Percentiles rank a stretch among this genome's conserved stretches.
Conservation (phyloP, 495 filamentous ascomycete genomes). For the Platismatia glauca region DNA sequence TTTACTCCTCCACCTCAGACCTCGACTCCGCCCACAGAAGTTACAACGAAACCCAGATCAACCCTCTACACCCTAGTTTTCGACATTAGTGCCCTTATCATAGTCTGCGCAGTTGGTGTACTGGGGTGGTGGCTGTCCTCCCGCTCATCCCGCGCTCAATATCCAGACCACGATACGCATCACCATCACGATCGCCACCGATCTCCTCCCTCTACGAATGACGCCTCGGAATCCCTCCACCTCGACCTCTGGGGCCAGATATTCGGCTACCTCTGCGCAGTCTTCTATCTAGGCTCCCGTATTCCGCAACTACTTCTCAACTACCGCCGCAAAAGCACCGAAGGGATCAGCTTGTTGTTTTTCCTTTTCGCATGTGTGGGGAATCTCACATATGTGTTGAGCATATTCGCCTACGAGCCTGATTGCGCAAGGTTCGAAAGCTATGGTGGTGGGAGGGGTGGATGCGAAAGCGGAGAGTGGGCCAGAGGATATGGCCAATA, state of each 20-base stretch:
- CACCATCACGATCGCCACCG: constrained; percentile 15
- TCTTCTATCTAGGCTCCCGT: constrained; percentile 78
- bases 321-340: constrained; percentile 77
- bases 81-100: constrained; percentile 60
- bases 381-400: constrained; percentile 84
- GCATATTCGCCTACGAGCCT: constrained; percentile 82
- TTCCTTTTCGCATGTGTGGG: constrained; percentile 95
- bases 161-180: constrained; percentile 12
- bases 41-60: constrained; percentile 30
- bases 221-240: constrained; percentile 31
- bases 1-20: constrained; percentile 40
- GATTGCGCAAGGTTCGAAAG: constrained; percentile 35
- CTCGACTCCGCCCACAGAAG: constrained; percentile 17
- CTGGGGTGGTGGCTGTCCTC: constrained; percentile 75
- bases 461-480: constrained; percentile 23
- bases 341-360: constrained; percentile 85
- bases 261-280: constrained; percentile 79
- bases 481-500: constrained; percentile 55
- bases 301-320: constrained; percentile 87
- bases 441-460: constrained; percentile 47
- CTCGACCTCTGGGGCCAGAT: constrained; percentile 74
- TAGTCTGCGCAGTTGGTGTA: constrained; percentile 75
- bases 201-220: constrained; percentile 20
- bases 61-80: constrained; percentile 52
- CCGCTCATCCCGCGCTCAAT: constrained; percentile 22